These are phyloP conservation scores for Inga laurina DNA, from an alignment of 306 rosid genomes.

Conservation along the genomic window DNA sequence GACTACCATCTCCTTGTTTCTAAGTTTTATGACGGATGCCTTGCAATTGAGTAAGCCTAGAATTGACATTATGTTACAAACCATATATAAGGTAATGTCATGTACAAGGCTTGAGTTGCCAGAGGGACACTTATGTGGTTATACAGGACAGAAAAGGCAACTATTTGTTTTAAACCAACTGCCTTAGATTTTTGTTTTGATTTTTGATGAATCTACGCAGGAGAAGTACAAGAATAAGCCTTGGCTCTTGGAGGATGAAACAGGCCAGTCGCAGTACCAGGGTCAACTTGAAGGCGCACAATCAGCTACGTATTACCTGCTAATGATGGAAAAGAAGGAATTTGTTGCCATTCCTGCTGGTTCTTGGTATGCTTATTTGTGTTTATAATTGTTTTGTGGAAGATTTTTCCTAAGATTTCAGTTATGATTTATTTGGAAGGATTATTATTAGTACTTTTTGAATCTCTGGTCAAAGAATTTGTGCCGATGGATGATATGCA, in stretches of 20 bases:
- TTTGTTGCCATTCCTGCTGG: slow-evolving; percentile 97
- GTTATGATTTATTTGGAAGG: background rate
- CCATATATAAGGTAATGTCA: background rate
- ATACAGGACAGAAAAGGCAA: background rate
- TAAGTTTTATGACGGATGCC: background rate
- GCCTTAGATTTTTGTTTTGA: slow-evolving; percentile 11
- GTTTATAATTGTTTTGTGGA: background rate
- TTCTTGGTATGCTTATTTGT: slow-evolving; percentile 65
- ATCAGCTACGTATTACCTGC: slow-evolving; percentile 84
- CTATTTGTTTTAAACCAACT: background rate
- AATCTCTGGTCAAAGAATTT: background rate
- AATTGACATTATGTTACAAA: background rate
- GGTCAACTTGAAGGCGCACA: slow-evolving; percentile 98
- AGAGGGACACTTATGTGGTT: background rate
- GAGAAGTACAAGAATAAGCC: slow-evolving; percentile 95
- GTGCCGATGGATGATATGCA: slow-evolving; percentile 36
- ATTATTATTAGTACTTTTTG: background rate
- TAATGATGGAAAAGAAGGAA: slow-evolving; percentile 85
- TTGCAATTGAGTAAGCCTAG: background rate
- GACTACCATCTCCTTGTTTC: background rate
- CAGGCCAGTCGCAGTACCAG: slow-evolving; percentile 83
- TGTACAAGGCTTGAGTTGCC: background rate
- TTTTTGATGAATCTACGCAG: slow-evolving; percentile 40
- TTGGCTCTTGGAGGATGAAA: slow-evolving; percentile 97
- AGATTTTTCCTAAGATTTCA: background rate